A percentile compares a stretch with the other conserved stretches of the same genome.
Conservation (phyloP, 257 asterid genomes). For the Forsythia suspensa region DNA sequence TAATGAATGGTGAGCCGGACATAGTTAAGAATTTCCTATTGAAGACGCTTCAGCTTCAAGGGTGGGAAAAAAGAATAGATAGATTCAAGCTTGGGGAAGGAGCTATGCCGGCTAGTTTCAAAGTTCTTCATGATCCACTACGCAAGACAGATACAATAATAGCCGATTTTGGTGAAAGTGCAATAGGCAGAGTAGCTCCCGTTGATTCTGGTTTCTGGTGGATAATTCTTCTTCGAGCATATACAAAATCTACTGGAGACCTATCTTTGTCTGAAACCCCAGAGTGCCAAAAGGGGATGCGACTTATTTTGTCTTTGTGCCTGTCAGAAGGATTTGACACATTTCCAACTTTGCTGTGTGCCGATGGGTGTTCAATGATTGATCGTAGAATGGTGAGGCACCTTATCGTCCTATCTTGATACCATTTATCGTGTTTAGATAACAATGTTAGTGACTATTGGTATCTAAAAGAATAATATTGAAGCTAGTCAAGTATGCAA, state of each 20-base stretch:
- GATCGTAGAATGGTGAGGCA: constrained; percentile 76
- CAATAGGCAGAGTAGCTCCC: constrained; percentile 83
- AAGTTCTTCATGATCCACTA: constrained; percentile 70
- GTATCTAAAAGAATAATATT: too few relatives aligned
- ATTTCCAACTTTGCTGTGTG: constrained; percentile 76
- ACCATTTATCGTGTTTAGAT: neutral
- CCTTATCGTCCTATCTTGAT: constrained; percentile 21
- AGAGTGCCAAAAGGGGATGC: constrained; percentile 84
- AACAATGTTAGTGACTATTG: neutral
- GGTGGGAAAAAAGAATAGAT: constrained; percentile 71
- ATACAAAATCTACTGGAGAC: constrained; percentile 78
- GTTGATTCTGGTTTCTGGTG: constrained; percentile 93
- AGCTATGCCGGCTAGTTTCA: constrained; percentile 80
- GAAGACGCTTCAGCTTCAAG: constrained; percentile 81
- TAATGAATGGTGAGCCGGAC: constrained; percentile 79
- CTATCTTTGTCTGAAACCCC: constrained; percentile 60
- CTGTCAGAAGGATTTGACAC: constrained; percentile 81
- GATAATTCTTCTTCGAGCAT: constrained; percentile 82
- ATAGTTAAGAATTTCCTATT: constrained; percentile 68
- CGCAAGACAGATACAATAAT: constrained; percentile 60
- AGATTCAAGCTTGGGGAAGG: constrained; percentile 85
- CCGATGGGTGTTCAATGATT: constrained; percentile 84
- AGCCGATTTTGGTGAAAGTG: constrained; percentile 86
- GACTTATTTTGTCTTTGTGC: constrained; percentile 61
- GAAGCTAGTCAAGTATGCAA: neutral